Conservation (phyloP, 352 stramenopile genomes). For the Pythium periplocum region DNA sequence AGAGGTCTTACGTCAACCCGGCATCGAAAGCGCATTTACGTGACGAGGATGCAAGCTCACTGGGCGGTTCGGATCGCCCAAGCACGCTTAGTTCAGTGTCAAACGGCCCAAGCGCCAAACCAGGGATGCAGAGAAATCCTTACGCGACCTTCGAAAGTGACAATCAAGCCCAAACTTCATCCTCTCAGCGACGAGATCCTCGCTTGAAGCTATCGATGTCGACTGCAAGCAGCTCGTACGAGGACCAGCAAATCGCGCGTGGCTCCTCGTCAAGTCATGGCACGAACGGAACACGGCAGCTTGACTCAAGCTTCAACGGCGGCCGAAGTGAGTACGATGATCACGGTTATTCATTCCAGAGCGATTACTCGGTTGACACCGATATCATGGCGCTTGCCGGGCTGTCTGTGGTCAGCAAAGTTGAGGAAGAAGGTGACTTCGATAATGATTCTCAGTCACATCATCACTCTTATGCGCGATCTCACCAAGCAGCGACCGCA, state of each 20-base stretch:
- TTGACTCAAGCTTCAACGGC: background rate
- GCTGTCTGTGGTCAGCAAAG: slow-evolving; percentile 2
- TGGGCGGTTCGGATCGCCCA: no score
- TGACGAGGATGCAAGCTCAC: no score
- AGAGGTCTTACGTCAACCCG: no score
- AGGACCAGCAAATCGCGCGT: background rate
- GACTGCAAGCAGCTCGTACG: no score
- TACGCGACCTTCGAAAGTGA: no score
- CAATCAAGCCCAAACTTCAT: no score
- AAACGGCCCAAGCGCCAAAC: no score
- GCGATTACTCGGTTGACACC: slow-evolving; percentile 3
- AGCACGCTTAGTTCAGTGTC: no score
- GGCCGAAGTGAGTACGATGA: slow-evolving; percentile 6
- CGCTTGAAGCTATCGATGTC: no score
- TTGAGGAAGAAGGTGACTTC: background rate
- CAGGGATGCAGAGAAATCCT: no score
- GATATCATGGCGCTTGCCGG: slow-evolving; percentile 1
- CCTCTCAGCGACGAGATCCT: no score
- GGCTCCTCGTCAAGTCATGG: background rate
- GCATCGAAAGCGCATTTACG: no score
- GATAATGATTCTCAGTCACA: background rate
- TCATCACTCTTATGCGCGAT: background rate
- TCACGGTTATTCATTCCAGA: slow-evolving; percentile 1
- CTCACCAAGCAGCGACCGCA: slow-evolving; percentile 1
- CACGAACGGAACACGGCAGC: background rate